phyloP scores from a whole-genome alignment of 495 filamentous ascomycete genomes.

The Podospora conica region DNA sequence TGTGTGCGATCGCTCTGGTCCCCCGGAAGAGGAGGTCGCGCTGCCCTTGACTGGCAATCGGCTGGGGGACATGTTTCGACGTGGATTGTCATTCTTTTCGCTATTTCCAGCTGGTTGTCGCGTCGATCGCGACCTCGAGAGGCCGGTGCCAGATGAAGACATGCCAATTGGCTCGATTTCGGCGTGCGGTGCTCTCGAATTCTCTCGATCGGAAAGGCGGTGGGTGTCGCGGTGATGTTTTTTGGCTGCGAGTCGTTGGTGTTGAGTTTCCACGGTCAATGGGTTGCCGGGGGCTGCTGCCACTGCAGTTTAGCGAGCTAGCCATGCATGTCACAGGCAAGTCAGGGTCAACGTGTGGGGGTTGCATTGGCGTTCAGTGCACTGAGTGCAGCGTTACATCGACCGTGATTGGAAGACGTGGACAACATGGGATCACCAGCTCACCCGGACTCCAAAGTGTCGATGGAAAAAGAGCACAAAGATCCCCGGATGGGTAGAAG shows the following conservation, averaged over 20 bases:
- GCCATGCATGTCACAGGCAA: not conserved
- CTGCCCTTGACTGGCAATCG: conserved; percentile 40
- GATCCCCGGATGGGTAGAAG: not conserved
- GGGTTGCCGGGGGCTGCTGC: not conserved
- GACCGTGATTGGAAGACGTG: not conserved
- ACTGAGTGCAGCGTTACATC: not conserved
- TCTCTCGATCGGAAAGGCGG: not conserved
- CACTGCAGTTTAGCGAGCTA: not conserved
- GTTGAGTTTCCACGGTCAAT: not conserved
- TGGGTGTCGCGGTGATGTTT: not conserved
- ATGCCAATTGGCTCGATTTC: not conserved
- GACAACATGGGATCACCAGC: not conserved
- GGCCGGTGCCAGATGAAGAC: conserved; percentile 30
- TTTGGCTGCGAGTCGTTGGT: not conserved
- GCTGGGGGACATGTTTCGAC: conserved; percentile 38
- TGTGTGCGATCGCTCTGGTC: conserved; percentile 5
- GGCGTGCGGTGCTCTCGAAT: not conserved
- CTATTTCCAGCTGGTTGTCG: conserved; percentile 30
- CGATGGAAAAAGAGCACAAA: not conserved
- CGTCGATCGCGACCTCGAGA: conserved; percentile 41
- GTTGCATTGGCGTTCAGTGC: conserved; percentile 3
- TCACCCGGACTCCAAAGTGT: not conserved
- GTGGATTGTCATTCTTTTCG: conserved; percentile 8
- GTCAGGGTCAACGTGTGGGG: conserved; percentile 1
- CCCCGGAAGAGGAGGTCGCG: conserved; percentile 18